Percentiles rank a stretch among this genome's conserved stretches.
phyloP scores from a whole-genome alignment of 331 rosid genomes.

The Malus hybrid region DNA sequence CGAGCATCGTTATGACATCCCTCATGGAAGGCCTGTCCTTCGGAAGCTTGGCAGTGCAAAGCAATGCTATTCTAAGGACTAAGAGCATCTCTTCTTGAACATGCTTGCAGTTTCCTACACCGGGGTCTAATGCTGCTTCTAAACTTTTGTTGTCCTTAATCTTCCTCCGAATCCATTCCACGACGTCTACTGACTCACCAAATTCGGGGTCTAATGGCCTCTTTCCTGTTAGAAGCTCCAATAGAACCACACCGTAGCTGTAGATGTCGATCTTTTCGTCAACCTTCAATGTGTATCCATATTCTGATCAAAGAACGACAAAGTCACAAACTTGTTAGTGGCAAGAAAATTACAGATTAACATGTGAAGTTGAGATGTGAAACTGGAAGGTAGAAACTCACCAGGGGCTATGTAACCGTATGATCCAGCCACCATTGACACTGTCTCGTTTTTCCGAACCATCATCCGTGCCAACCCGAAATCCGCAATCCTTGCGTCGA shows the following conservation, averaged over 20 bases:
- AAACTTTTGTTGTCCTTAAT: constrained; percentile 45
- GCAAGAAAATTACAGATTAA: not conserved
- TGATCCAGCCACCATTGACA: constrained; percentile 87
- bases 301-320: constrained; percentile 38
- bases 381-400: constrained; percentile 28
- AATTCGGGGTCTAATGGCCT: constrained; percentile 65
- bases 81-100: constrained; percentile 93
- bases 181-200: constrained; percentile 68
- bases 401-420: constrained; percentile 91
- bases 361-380: not conserved
- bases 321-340: constrained; percentile 7
- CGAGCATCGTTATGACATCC: constrained; percentile 81
- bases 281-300: constrained; percentile 81
- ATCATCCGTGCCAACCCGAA: constrained; percentile 86
- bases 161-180: constrained; percentile 67
- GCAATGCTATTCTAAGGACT: constrained; percentile 76
- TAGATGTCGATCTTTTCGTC: constrained; percentile 83
- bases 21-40: constrained; percentile 94
- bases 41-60: constrained; percentile 78
- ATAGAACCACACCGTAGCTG: constrained; percentile 73
- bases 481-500: constrained; percentile 89
- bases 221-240: constrained; percentile 80
- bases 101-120: constrained; percentile 65
- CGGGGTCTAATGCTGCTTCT: constrained; percentile 68
- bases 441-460: constrained; percentile 71